A percentile compares a stretch with the other conserved stretches of the same genome.
Conservation (phyloP, 163 green algal species). For the Picocystis sp. region DNA sequence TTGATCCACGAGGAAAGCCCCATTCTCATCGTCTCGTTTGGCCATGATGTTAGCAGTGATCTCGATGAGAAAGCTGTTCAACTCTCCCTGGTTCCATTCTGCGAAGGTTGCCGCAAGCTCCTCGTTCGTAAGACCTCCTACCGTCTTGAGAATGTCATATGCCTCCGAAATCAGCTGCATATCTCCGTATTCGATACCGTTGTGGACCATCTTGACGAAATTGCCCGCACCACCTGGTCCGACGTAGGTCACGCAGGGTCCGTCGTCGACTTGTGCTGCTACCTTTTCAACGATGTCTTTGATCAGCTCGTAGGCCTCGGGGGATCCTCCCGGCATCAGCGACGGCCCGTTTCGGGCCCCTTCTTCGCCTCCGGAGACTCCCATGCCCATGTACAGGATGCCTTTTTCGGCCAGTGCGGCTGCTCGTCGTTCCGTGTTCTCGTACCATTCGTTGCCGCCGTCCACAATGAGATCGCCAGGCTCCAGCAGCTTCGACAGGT, state of each 20-base stretch:
- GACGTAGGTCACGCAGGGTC: conserved; percentile 88
- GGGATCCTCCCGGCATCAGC: conserved; percentile 88
- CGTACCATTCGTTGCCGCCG: conserved; percentile 41
- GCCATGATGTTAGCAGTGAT: conserved; percentile 86
- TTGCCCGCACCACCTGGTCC: conserved; percentile 82
- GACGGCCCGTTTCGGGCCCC: conserved; percentile 79
- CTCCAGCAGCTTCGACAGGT: conserved; percentile 73
- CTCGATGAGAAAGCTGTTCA: conserved; percentile 89
- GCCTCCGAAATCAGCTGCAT: conserved; percentile 97
- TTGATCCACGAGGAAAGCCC: conserved; percentile 57
- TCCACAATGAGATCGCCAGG: conserved; percentile 88
- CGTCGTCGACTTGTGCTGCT: conserved; percentile 84
- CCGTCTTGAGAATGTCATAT: conserved; percentile 37
- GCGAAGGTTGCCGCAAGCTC: conserved; percentile 73
- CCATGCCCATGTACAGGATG: conserved; percentile 93
- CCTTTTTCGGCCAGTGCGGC: conserved; percentile 56
- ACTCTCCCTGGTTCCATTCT: conserved; percentile 82
- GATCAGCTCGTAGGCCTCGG: conserved; percentile 63
- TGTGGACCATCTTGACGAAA: conserved; percentile 99
- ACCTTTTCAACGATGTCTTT: conserved; percentile 80
- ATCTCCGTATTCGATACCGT: conserved; percentile 99
- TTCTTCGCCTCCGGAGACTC: conserved; percentile 92
- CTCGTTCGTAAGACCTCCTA: conserved; percentile 77
- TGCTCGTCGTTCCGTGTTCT: conserved; percentile 90
- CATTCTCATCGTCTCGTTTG: conserved; percentile 63